Percentiles rank a stretch among this genome's conserved stretches.
Evolutionary conservation across 257 asterid species (phyloP).

Genomic region (Phtheirospermum japonicum): DNA sequence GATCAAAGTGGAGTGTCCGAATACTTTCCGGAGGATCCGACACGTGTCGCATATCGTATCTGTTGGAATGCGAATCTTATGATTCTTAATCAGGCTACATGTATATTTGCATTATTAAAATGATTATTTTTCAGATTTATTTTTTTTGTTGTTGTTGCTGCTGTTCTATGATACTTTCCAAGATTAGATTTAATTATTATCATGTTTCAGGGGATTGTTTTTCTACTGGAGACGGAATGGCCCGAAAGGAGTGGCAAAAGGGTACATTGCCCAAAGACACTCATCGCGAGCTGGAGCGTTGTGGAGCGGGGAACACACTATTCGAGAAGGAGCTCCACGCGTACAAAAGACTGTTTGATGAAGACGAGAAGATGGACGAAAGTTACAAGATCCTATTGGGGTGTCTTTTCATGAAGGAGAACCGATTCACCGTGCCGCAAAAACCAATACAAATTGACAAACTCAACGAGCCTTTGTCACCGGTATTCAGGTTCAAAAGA

Average conservation of each 20-base stretch:
- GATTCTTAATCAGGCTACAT: not conserved
- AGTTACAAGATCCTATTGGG: not conserved
- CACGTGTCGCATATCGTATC: too few species aligned
- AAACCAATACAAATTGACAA: too few species aligned
- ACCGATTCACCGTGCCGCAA: too few species aligned
- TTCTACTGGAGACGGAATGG: not conserved
- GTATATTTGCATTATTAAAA: not conserved
- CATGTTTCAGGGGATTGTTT: not conserved
- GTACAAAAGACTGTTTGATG: not conserved
- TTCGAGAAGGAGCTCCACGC: not conserved
- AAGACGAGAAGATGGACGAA: slow-evolving; percentile 6
- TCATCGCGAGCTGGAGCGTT: not conserved
- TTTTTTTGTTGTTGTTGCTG: too few species aligned
- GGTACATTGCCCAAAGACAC: not conserved
- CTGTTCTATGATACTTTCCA: too few species aligned
- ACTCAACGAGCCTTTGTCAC: too few species aligned
- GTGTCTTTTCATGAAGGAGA: not conserved
- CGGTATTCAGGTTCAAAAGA: too few species aligned
- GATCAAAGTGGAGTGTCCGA: too few species aligned
- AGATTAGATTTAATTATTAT: too few species aligned
- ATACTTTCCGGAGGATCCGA: too few species aligned
- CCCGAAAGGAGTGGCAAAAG: not conserved
- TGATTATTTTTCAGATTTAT: not conserved
- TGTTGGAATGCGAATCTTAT: not conserved
- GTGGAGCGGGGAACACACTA: not conserved